Conservation (phyloP, 257 asterid genomes). For the Jacaranda mimosifolia region DNA sequence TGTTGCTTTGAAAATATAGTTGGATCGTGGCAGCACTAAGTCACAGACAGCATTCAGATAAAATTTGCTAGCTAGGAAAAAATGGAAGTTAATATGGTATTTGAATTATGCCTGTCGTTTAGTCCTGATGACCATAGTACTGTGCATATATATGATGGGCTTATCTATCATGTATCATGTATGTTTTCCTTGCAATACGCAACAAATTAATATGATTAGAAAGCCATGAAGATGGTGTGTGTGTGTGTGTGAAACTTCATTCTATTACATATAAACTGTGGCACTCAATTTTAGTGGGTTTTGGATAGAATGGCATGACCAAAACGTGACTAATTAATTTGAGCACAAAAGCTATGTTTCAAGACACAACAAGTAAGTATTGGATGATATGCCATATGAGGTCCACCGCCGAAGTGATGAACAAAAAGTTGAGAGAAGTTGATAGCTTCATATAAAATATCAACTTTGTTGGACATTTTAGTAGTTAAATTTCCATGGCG, state of each 20-base stretch:
- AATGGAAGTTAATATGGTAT: too few relatives aligned
- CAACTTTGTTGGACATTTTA: conserved; percentile 8
- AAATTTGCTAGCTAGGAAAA: too few relatives aligned
- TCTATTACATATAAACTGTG: not conserved
- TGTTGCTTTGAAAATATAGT: too few relatives aligned
- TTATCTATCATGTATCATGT: too few relatives aligned
- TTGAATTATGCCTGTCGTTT: too few relatives aligned
- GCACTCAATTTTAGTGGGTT: not conserved
- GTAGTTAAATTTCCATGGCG: conserved; percentile 21
- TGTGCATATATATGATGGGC: too few relatives aligned
- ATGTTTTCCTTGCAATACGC: too few relatives aligned
- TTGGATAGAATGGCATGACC: not conserved
- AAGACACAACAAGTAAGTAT: not conserved
- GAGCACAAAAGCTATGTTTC: not conserved
- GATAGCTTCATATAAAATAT: conserved; percentile 2
- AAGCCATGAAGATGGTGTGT: not conserved
- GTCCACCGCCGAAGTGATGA: conserved; percentile 19
- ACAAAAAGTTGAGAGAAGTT: not conserved
- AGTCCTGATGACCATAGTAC: too few relatives aligned
- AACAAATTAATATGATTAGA: not conserved
- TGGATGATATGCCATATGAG: conserved; percentile 1
- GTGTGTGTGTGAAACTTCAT: not conserved
- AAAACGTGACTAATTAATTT: not conserved
- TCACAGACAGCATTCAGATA: too few relatives aligned
- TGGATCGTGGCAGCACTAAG: too few relatives aligned